Conservation (phyloP, 2,329 filamentous ascomycete species). For the Pezicula carpinea region DNA sequence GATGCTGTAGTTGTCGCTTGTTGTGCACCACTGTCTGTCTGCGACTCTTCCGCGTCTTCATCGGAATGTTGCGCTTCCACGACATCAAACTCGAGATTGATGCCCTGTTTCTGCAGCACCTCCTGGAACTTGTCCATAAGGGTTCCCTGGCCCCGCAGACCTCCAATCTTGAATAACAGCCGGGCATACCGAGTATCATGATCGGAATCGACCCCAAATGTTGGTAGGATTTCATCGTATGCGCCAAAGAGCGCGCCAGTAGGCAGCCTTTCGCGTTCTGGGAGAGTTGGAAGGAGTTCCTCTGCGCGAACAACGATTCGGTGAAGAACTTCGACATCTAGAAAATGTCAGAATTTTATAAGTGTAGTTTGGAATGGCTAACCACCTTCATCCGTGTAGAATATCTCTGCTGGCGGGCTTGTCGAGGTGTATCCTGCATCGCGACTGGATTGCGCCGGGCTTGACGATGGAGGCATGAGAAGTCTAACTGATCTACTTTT, state of each 20-base stretch:
- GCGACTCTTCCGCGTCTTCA: constrained; percentile 8
- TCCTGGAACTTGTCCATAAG: constrained; percentile 67
- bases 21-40: constrained; percentile 2
- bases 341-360: constrained; percentile 6
- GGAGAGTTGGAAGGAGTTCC: constrained; percentile 50
- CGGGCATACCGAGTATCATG: constrained; percentile 72
- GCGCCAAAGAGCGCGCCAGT: constrained; percentile 77
- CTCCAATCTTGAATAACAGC: constrained; percentile 75
- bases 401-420: constrained; percentile 30
- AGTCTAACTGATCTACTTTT: constrained; percentile 6
- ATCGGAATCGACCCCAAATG: constrained; percentile 65
- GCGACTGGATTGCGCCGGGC: constrained; percentile 15
- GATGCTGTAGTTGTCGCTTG: constrained; percentile 4
- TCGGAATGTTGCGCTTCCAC: constrained; percentile 26
- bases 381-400: constrained; percentile 59
- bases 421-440: constrained; percentile 17
- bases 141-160: constrained; percentile 49
- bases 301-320: constrained; percentile 71
- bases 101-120: constrained; percentile 64
- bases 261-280: constrained; percentile 60
- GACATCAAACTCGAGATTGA: constrained; percentile 59
- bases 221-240: constrained; percentile 71
- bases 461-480: constrained; percentile 43
- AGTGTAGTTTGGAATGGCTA: background rate
- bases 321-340: constrained; percentile 76